Conservation (phyloP, 768 basidiomycete genomes). For the Holtermanniella nyarrowii region DNA sequence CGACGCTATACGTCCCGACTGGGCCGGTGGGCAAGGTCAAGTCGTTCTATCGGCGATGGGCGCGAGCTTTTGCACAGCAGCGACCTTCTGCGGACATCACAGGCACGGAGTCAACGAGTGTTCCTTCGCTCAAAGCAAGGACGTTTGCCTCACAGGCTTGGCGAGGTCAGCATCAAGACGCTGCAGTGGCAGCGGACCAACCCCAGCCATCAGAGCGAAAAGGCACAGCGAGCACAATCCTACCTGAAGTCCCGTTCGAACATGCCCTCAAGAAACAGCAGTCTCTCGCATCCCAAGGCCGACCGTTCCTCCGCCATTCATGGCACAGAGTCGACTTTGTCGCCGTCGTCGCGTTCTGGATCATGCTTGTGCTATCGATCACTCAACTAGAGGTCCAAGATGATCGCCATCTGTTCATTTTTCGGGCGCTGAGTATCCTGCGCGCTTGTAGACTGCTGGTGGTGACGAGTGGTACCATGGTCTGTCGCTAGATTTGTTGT, state of each 20-base stretch:
- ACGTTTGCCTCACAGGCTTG: not conserved
- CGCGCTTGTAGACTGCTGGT: conserved; percentile 71
- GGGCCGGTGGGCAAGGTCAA: conserved; percentile 11
- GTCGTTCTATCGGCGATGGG: conserved; percentile 6
- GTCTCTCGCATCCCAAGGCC: conserved; percentile 35
- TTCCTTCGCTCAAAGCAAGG: not conserved
- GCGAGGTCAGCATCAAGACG: not conserved
- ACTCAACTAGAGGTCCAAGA: conserved; percentile 56
- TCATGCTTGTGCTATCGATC: conserved; percentile 62
- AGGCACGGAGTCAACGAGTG: not conserved
- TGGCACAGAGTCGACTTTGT: conserved; percentile 75
- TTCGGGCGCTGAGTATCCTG: conserved; percentile 77
- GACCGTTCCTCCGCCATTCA: conserved; percentile 83
- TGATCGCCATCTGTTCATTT: conserved; percentile 65
- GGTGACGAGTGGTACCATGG: conserved; percentile 83
- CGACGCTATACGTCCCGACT: conserved; percentile 41
- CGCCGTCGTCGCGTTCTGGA: conserved; percentile 79
- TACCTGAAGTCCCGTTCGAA: conserved; percentile 42
- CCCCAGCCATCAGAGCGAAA: not conserved
- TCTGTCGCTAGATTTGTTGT: conserved; percentile 41
- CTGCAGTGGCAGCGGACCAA: not conserved
- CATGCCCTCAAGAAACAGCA: conserved; percentile 39
- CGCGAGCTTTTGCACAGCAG: not conserved
- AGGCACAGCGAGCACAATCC: not conserved
- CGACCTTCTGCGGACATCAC: not conserved